A percentile compares a stretch with the other conserved stretches of the same genome.
Evolutionary conservation across 768 basidiomycete genomes (phyloP).

Genomic region (Roridomyces roridus): DNA sequence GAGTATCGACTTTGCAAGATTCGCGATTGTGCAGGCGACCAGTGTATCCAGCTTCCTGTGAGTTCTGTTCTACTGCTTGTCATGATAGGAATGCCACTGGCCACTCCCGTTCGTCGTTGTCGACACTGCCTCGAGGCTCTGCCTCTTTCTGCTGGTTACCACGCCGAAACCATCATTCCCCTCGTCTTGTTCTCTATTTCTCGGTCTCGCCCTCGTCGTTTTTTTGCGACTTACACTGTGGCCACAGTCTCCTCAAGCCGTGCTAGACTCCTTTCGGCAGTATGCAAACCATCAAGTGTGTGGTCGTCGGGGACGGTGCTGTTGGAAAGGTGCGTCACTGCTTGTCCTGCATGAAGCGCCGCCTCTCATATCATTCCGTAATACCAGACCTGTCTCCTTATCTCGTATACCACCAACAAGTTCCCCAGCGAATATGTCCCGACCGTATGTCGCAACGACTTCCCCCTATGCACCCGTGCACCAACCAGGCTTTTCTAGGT

Average conservation of each 20-base stretch:
- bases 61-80: conserved; percentile 25
- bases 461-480: conserved; percentile 30
- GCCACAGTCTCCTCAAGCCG: conserved; percentile 12
- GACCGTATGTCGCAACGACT: conserved; percentile 67
- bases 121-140: conserved; percentile 48
- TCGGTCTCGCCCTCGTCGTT: background rate
- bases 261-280: conserved; percentile 30
- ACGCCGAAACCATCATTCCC: conserved; percentile 1
- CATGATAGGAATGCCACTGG: conserved; percentile 16
- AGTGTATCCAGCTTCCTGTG: conserved; percentile 27
- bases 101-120: conserved; percentile 10
- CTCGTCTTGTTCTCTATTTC: background rate
- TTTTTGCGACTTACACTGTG: conserved; percentile 10
- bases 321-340: conserved; percentile 86
- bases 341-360: conserved; percentile 2
- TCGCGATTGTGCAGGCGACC: conserved; percentile 26
- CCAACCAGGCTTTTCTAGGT: conserved; percentile 55
- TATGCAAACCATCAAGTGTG: conserved; percentile 99
- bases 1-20: conserved; percentile 36
- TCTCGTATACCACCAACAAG: conserved; percentile 98
- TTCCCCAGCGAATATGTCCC: conserved; percentile 99
- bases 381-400: conserved; percentile 88
- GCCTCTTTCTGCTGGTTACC: conserved; percentile 34
- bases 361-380: conserved; percentile 13
- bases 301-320: conserved; percentile 97